Evolutionary conservation across 2,329 filamentous ascomycete species (phyloP).

Genomic region (Hymenoscyphus occultus): DNA sequence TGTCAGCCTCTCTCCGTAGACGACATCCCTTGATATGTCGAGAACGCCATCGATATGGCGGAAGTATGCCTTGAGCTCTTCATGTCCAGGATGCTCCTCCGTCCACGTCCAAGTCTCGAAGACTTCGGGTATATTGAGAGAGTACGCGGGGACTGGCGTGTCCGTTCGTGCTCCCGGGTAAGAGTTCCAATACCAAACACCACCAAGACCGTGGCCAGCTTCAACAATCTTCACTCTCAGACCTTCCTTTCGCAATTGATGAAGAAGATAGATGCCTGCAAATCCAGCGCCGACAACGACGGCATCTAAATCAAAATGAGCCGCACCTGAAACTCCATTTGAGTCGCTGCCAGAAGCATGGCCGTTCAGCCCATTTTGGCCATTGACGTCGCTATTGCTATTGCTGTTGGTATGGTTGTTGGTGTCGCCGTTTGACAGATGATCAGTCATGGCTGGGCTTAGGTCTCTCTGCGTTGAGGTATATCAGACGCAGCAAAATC

Average conservation of each 20-base stretch:
- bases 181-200: slow-evolving; percentile 20
- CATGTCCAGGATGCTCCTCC: slow-evolving; percentile 49
- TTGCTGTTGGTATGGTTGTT: too few species aligned
- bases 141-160: slow-evolving; percentile 21
- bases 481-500: too few species aligned
- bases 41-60: slow-evolving; percentile 55
- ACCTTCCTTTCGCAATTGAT: not conserved
- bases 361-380: too few species aligned
- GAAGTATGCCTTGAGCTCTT: slow-evolving; percentile 56
- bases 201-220: slow-evolving; percentile 50
- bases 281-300: too few species aligned
- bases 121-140: slow-evolving; percentile 32
- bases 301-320: too few species aligned
- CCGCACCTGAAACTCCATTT: too few species aligned
- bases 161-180: slow-evolving; percentile 31
- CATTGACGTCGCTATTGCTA: too few species aligned
- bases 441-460: too few species aligned
- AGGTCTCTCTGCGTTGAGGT: too few species aligned
- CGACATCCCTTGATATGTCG: slow-evolving; percentile 46
- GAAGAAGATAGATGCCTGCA: too few species aligned
- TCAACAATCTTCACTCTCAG: slow-evolving; percentile 1
- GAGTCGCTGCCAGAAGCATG: too few species aligned
- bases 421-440: too few species aligned
- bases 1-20: slow-evolving; percentile 18
- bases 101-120: slow-evolving; percentile 57